These are phyloP conservation scores for Cystobasidium pallidum DNA, from an alignment of 1,284 basidiomycete species.

Conservation along the genomic window DNA sequence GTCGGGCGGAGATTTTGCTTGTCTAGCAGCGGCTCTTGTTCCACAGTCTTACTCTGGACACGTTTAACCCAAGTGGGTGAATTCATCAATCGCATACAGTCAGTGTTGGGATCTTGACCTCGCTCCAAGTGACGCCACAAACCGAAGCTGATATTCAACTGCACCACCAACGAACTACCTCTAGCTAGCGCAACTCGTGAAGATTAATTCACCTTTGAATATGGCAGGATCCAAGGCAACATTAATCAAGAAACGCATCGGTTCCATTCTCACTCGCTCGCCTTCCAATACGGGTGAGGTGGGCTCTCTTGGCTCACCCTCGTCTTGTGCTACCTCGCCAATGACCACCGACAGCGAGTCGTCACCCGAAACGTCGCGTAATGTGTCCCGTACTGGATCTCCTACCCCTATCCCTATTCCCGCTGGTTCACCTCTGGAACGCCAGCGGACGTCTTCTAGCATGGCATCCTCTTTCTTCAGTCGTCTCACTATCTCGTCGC, in stretches of 20 bases:
- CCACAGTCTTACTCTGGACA: background rate
- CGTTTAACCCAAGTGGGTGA: too few species aligned
- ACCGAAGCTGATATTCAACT: background rate
- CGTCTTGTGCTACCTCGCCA: background rate
- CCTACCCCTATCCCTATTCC: background rate
- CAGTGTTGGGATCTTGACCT: background rate
- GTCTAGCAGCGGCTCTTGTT: background rate
- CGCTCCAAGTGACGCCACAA: background rate
- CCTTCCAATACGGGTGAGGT: background rate
- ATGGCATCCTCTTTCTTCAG: slow-evolving; percentile 24
- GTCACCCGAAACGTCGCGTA: background rate
- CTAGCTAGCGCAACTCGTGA: too few species aligned
- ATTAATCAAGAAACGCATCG: slow-evolving; percentile 7
- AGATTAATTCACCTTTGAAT: background rate
- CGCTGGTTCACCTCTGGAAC: background rate
- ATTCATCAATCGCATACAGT: too few species aligned
- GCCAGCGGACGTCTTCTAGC: background rate
- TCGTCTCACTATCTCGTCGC: slow-evolving; percentile 27
- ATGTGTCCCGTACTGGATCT: background rate
- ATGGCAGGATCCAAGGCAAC: background rate
- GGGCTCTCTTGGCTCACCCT: background rate
- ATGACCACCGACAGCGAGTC: slow-evolving; percentile 10
- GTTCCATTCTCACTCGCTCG: slow-evolving; percentile 10
- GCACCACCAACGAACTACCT: too few species aligned
- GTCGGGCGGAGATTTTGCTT: too few species aligned